Evolutionary conservation across 495 filamentous ascomycete species (phyloP).

Genomic region (Penicillium argentinense): DNA sequence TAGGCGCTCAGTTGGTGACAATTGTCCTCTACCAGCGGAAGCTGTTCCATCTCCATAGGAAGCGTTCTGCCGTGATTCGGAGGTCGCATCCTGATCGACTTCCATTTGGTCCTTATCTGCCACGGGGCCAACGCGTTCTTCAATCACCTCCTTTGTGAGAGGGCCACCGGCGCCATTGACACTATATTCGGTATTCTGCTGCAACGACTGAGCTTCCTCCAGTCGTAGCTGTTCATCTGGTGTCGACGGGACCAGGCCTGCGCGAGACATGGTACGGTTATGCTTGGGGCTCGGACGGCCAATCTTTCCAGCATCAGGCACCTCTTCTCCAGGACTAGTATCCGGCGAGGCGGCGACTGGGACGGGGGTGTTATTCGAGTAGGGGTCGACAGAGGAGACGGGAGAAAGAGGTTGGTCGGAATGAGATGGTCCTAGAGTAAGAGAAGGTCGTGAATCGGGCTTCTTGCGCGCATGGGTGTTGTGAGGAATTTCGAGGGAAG

Average conservation of each 20-base stretch:
- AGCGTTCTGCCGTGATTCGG: too few relatives aligned
- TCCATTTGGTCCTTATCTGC: conserved; percentile 27
- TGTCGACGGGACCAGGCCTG: conserved; percentile 38
- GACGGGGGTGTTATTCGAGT: conserved; percentile 43
- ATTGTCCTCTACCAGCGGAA: conserved; percentile 7
- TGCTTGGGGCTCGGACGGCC: conserved; percentile 23
- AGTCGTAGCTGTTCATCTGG: conserved; percentile 51
- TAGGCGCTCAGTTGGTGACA: conserved; percentile 17
- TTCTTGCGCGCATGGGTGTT: conserved; percentile 24
- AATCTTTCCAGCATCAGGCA: conserved; percentile 26
- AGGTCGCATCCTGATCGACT: conserved; percentile 15
- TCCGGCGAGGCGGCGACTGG: conserved; percentile 40
- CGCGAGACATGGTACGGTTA: conserved; percentile 18
- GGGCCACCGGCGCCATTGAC: conserved; percentile 4
- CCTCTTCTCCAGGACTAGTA: conserved; percentile 43
- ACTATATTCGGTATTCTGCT: conserved; percentile 23
- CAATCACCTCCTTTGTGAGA: conserved; percentile 26
- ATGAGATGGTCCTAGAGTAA: conserved; percentile 29
- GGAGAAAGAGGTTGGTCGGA: conserved; percentile 45
- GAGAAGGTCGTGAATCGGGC: conserved; percentile 32
- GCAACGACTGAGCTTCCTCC: conserved; percentile 49
- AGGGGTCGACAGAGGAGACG: conserved; percentile 43
- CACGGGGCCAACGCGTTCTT: conserved; percentile 20
- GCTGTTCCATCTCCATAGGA: conserved; percentile 9
- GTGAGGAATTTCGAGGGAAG: conserved; percentile 19